A percentile compares a stretch with the other conserved stretches of the same genome.
These are phyloP conservation scores for Metschnikowia lachancei DNA, from an alignment of 805 yeast genomes.

Conservation along the genomic window DNA sequence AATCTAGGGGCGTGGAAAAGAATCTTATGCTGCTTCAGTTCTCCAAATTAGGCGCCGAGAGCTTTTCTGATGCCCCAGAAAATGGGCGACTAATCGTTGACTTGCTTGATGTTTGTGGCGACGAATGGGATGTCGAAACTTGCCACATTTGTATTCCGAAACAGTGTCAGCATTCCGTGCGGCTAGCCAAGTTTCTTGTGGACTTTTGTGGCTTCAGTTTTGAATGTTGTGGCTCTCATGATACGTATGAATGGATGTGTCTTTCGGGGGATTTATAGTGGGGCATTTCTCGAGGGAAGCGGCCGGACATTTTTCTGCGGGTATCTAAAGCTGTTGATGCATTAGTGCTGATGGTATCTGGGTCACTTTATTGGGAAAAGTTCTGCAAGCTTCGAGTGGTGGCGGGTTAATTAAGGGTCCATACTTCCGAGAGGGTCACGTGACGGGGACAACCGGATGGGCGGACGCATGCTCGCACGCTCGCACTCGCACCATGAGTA, in stretches of 20 bases:
- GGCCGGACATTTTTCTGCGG: background rate
- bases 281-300: background rate
- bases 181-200: slow-evolving; percentile 9
- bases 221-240: slow-evolving; percentile 4
- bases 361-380: no score
- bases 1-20: background rate
- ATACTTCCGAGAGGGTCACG: background rate
- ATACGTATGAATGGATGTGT: slow-evolving; percentile 14
- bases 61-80: background rate
- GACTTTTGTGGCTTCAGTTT: slow-evolving; percentile 8
- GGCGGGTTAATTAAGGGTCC: background rate
- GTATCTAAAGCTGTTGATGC: no score
- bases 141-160: slow-evolving; percentile 13
- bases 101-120: slow-evolving; percentile 14
- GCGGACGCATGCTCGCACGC: background rate
- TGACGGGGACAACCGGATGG: background rate
- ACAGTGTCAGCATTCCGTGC: background rate
- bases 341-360: no score
- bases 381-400: no score
- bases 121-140: slow-evolving; percentile 4
- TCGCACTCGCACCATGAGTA: background rate
- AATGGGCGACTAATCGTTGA: slow-evolving; percentile 12
- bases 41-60: slow-evolving; percentile 1
- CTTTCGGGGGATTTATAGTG: slow-evolving; percentile 3
- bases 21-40: background rate